Percentiles rank a stretch among this genome's conserved stretches.
These are phyloP conservation scores for Neofusicoccum cordaticola DNA, from an alignment of 2,329 filamentous ascomycete genomes.

Conservation along the genomic window DNA sequence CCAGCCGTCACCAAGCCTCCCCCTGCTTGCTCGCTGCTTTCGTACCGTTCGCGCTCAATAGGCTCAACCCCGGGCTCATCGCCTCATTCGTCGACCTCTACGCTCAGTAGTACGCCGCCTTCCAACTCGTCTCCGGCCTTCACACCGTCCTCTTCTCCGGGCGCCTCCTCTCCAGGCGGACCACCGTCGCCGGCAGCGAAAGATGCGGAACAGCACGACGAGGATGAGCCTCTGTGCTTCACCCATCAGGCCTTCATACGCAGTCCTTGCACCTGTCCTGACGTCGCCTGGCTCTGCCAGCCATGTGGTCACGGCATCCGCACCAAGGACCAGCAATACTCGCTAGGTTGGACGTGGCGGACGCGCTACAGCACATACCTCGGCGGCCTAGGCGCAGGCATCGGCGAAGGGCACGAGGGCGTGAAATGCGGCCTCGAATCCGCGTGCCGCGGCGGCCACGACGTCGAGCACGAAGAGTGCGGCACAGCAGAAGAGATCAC, in stretches of 20 bases:
- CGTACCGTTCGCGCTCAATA: constrained; percentile 1
- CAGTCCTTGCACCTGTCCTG: constrained; percentile 57
- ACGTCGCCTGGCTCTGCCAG: constrained; percentile 79
- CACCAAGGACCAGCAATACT: constrained; percentile 57
- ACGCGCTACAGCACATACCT: constrained; percentile 75
- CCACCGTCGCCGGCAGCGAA: constrained; percentile 7
- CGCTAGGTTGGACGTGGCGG: constrained; percentile 82
- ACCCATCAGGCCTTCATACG: constrained; percentile 50
- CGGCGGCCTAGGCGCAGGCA: constrained; percentile 78
- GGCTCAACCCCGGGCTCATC: constrained; percentile 9
- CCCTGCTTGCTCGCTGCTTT: constrained; percentile 22
- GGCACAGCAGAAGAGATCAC: constrained; percentile 29
- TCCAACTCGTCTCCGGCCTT: constrained; percentile 3
- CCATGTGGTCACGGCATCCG: constrained; percentile 74
- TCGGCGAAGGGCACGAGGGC: constrained; percentile 83
- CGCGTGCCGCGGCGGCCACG: constrained; percentile 71
- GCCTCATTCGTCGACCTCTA: constrained; percentile 23
- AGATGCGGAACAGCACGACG: constrained; percentile 21
- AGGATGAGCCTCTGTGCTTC: constrained; percentile 29
- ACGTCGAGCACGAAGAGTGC: constrained; percentile 82
- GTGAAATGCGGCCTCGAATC: constrained; percentile 80
- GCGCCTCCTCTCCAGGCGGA: not conserved
- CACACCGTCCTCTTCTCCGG: constrained; percentile 1
- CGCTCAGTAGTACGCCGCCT: constrained; percentile 24
- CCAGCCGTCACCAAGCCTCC: constrained; percentile 21